A percentile compares a stretch with the other conserved stretches of the same genome.
Evolutionary conservation across 495 filamentous ascomycete genomes (phyloP).

Genomic region (Cercophora scortea): DNA sequence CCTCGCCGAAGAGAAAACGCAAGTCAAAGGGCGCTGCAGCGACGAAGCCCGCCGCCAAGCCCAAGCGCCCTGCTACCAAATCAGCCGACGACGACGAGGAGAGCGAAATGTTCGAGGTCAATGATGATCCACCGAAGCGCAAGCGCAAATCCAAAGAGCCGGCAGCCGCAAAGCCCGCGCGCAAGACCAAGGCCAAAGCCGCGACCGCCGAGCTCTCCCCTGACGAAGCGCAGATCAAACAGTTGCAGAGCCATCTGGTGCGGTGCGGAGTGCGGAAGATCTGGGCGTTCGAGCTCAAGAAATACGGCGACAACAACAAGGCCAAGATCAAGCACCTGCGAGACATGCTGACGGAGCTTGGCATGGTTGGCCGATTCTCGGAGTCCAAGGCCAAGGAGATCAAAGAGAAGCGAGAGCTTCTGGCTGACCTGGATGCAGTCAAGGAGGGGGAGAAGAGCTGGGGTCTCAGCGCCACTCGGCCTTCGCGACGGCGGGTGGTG

Average conservation of each 20-base stretch:
- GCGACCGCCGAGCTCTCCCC: slow-evolving; percentile 45
- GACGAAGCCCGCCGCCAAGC: slow-evolving; percentile 26
- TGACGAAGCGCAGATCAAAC: slow-evolving; percentile 77
- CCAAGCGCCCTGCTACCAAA: slow-evolving; percentile 18
- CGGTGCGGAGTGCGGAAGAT: slow-evolving; percentile 95
- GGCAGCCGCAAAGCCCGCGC: slow-evolving; percentile 5
- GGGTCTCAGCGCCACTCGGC: slow-evolving; percentile 44
- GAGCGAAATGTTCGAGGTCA: slow-evolving; percentile 71
- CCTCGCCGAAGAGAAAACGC: slow-evolving; percentile 47
- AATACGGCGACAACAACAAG: slow-evolving; percentile 53
- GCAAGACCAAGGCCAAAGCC: slow-evolving; percentile 18
- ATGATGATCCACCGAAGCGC: slow-evolving; percentile 28
- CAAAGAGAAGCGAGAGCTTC: slow-evolving; percentile 73
- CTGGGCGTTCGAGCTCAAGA: slow-evolving; percentile 79
- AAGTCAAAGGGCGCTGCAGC: slow-evolving; percentile 8
- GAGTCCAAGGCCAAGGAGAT: slow-evolving; percentile 76
- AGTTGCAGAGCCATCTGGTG: slow-evolving; percentile 75
- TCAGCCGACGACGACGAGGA: neutral
- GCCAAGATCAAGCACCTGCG: slow-evolving; percentile 81
- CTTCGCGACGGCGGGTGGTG: slow-evolving; percentile 22
- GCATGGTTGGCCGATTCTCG: slow-evolving; percentile 84
- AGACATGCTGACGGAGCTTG: slow-evolving; percentile 65
- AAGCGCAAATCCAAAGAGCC: slow-evolving; percentile 21
- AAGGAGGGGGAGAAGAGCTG: slow-evolving; percentile 70
- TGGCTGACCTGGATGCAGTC: slow-evolving; percentile 73